Conservation (phyloP, 176 grass and related monocot species). For the Pharus latifolius region DNA sequence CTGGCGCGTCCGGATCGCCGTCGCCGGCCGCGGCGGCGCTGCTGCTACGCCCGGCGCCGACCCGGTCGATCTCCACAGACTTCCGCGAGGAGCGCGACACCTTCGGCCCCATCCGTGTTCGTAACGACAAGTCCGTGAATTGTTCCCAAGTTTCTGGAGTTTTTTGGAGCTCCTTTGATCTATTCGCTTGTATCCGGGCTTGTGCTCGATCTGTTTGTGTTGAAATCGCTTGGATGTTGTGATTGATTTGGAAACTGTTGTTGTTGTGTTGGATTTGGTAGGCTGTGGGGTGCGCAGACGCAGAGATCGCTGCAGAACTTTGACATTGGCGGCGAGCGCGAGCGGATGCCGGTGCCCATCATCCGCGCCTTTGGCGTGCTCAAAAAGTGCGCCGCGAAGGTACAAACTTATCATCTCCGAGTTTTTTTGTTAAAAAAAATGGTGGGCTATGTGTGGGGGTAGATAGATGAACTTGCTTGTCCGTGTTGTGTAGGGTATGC, state of each 20-base stretch:
- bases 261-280: conserved; percentile 11
- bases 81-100: conserved; percentile 96
- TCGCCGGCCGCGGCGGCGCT: conserved; percentile 12
- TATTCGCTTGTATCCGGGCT: not conserved
- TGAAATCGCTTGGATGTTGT: not conserved
- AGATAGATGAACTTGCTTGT: not conserved
- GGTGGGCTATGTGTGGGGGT: not conserved
- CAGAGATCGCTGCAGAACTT: conserved; percentile 97
- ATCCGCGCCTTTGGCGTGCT: conserved; percentile 90
- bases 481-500: not conserved
- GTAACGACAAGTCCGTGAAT: conserved; percentile 56
- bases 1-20: conserved; percentile 12
- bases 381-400: conserved; percentile 96
- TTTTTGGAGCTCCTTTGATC: not conserved
- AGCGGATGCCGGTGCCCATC: conserved; percentile 90
- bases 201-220: not conserved
- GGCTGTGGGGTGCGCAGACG: conserved; percentile 97
- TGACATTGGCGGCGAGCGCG: conserved; percentile 72
- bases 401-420: conserved; percentile 2
- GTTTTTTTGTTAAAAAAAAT: not conserved
- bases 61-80: conserved; percentile 49
- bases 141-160: not conserved
- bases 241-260: conserved; percentile 1
- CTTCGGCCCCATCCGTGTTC: conserved; percentile 79
- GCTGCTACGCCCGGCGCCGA: conserved; percentile 39